Evolutionary conservation across 1,139 yeast species (phyloP), one percentile per base, ranked within the genome.

Genomic region (Entelexis paramagnoliae): DNA sequence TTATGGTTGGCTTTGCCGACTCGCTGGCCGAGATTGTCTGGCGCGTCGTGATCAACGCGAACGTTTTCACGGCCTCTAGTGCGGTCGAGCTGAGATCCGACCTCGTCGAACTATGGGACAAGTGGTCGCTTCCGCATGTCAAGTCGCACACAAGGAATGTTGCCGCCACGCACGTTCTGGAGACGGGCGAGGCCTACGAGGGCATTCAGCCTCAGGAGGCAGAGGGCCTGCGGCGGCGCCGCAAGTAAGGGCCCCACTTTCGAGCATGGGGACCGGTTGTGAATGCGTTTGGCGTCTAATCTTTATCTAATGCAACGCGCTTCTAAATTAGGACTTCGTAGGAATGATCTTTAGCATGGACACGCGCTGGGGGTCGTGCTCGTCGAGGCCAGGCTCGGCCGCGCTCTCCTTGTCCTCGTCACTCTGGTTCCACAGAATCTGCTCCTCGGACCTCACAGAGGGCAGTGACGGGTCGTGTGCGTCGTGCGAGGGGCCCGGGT

Each of bases 41-140:
- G 61, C 83, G 80, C 57, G 77, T 78, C 51, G 73, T 83, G 47
- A 70, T 83, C 46, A 79, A 81, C 56, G 76, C 80, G 49, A 83
- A 83, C 63, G 75, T 72, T 57, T 87, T 87, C 66, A 75, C 74
- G 43, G 57, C 61, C 14, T 48, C 57, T 1, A 95, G 95, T 0
- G 74, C 80, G 1, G 59, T 60, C 8, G 89, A 83, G 61, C 69
- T 87, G 22, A 63, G 68, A 7, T 58, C 64, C 4, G 95, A 86
- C 63, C 68, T 81, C 36, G 64, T 67, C 1, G 72, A 72, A 58
- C 67, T 32, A 62, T 83, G 50, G 66, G 63, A 55, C 36, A 41
- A 43, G 9, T 51, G 55, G 32, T 46, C 64, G 54, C 47, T 72
- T 58, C 60, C 63, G 45, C 33, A 3, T 7, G 28, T 30, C 13